Base-by-base conservation (phyloP, 805 yeast genomes). In the Myxozyma lipomycoides region DNA sequence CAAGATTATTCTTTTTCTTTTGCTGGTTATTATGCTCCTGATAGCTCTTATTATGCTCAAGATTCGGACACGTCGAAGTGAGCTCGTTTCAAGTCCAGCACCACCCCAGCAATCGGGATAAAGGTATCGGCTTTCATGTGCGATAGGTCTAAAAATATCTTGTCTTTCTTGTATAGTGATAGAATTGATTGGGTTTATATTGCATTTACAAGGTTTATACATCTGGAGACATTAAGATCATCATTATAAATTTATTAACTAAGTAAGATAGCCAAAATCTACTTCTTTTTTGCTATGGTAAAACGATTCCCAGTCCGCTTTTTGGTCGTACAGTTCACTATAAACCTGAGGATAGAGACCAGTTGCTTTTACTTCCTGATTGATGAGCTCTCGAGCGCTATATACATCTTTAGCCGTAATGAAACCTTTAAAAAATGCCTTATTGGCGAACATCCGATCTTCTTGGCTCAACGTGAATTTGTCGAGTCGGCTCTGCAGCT, bases 1-100 rank as follows among this genome's bases (percentile, higher is more conserved):
- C 70, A 89, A 88, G 66, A 69, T 91, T 35, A 90, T 91, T 10
- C 73, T 91, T 36, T 74, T 91, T 43, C 68, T 93, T 52, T 70
- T 81, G 3, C 73, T 91, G 48, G 66, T 89, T 22, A 91, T 88
- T 21, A 70, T 88, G 30, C 82, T 86, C 3, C 70, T 88, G 47
- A 71, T 89, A 40, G 77, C 89, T 57, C 65, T 88, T 15, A 79
- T 90, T 2, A 68, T 89, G 58, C 75, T 86, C 52, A 84, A 82
- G 53, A 26, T 52, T 28, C 32, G 32, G 12, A 28, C 32, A 12
- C 12, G 32, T 7, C 7, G 32, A 9, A 28, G 32, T 28, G 12
- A 12, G 7, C 12, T 12, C 7, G 32, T 12, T 28, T 12, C 32
- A 28, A 28, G 32, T 9, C 32, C 32, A 28, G 12, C 32, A 28